Conservation (phyloP, 2,329 filamentous ascomycete species). For the Nigrograna mackinnonii region DNA sequence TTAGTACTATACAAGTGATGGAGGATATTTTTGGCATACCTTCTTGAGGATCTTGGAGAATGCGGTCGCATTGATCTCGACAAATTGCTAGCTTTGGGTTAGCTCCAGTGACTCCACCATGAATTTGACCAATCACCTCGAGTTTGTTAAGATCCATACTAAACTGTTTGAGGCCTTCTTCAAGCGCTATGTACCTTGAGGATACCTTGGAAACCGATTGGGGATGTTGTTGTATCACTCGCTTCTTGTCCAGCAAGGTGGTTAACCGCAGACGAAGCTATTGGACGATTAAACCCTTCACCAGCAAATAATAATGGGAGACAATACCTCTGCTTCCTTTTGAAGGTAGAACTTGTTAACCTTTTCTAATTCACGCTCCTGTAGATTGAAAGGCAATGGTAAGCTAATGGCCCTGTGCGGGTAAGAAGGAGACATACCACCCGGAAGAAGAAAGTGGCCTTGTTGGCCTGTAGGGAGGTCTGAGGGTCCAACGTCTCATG, state of each 20-base stretch:
- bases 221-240: slow-evolving; percentile 78
- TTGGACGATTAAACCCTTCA: slow-evolving; percentile 4
- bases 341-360: slow-evolving; percentile 98
- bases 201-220: slow-evolving; percentile 82
- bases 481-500: slow-evolving; percentile 71
- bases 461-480: slow-evolving; percentile 90
- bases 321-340: slow-evolving; percentile 92
- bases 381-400: not conserved
- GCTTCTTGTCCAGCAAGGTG: slow-evolving; percentile 93
- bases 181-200: slow-evolving; percentile 89
- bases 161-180: slow-evolving; percentile 97
- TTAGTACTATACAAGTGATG: slow-evolving; percentile 32
- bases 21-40: slow-evolving; percentile 47
- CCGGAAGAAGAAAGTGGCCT: slow-evolving; percentile 98
- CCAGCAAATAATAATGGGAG: too few relatives aligned
- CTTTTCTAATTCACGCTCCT: slow-evolving; percentile 98
- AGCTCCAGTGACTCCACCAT: slow-evolving; percentile 17
- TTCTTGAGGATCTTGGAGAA: slow-evolving; percentile 99
- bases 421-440: slow-evolving; percentile 60
- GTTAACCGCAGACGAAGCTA: slow-evolving; percentile 92
- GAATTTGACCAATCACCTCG: slow-evolving; percentile 53
- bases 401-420: not conserved
- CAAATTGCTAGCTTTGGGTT: slow-evolving; percentile 74
- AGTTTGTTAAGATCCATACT: slow-evolving; percentile 96
- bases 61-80: slow-evolving; percentile 95